Conservation (phyloP, 345 rosid genomes). For the Triadica sebifera region DNA sequence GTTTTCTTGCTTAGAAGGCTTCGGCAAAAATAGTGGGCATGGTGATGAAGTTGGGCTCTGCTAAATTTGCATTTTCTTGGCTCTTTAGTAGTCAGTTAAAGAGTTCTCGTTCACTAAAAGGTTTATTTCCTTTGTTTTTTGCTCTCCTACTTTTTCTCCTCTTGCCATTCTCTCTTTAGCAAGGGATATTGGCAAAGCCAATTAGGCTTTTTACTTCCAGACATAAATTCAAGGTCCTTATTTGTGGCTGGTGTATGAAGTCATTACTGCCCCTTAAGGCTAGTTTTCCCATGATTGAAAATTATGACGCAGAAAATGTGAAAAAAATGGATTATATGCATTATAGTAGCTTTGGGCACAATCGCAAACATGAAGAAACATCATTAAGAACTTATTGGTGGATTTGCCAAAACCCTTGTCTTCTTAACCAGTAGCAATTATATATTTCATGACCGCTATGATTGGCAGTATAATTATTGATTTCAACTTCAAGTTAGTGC, state of each 20-base stretch:
- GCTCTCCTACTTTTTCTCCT: not conserved
- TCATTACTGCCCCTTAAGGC: not conserved
- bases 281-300: not conserved
- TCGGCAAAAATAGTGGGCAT: conserved; percentile 24
- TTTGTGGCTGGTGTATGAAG: not conserved
- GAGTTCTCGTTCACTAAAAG: conserved; percentile 2
- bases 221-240: not conserved
- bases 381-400: not conserved
- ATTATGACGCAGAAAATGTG: not conserved
- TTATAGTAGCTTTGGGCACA: not conserved
- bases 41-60: not conserved
- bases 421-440: not conserved
- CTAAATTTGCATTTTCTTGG: not conserved
- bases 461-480: not conserved
- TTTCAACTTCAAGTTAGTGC: not conserved
- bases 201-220: not conserved
- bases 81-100: not conserved
- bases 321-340: not conserved
- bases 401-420: not conserved
- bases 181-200: not conserved
- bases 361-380: not conserved
- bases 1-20: conserved; percentile 51
- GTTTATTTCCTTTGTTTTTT: not conserved
- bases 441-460: not conserved
- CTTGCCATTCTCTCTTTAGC: not conserved